Evolutionary conservation across 2,329 filamentous ascomycete species (phyloP).

Genomic region (Ophiostoma sp.): DNA sequence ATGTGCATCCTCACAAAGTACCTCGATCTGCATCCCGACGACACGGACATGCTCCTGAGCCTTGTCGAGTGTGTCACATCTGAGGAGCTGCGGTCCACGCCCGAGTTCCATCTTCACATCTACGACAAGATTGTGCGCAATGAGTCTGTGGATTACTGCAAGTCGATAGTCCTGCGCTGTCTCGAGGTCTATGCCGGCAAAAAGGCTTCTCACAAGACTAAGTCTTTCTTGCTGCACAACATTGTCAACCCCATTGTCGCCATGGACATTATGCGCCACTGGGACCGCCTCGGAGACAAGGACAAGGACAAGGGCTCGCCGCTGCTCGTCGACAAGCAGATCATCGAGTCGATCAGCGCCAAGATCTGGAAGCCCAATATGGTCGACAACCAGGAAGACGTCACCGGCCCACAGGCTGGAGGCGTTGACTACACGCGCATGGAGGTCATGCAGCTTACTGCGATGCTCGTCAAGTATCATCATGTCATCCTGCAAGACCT

Average conservation of each 20-base stretch:
- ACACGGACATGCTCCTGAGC: slow-evolving; percentile 77
- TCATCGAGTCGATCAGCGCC: slow-evolving; percentile 85
- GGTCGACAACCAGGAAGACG: slow-evolving; percentile 74
- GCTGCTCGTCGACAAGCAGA: slow-evolving; percentile 71
- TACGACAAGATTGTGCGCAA: slow-evolving; percentile 79
- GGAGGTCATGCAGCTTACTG: slow-evolving; percentile 91
- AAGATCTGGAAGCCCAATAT: slow-evolving; percentile 92
- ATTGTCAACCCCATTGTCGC: slow-evolving; percentile 94
- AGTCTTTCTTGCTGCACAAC: slow-evolving; percentile 86
- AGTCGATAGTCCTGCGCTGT: slow-evolving; percentile 73
- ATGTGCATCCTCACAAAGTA: slow-evolving; percentile 81
- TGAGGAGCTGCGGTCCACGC: slow-evolving; percentile 72
- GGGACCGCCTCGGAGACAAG: slow-evolving; percentile 53
- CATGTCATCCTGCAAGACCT: slow-evolving; percentile 81
- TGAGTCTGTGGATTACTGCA: slow-evolving; percentile 81
- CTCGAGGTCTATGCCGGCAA: slow-evolving; percentile 81
- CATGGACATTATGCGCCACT: slow-evolving; percentile 88
- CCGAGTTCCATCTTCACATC: slow-evolving; percentile 73
- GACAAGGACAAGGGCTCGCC: slow-evolving; percentile 47
- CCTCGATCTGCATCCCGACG: slow-evolving; percentile 65
- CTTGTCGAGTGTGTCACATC: slow-evolving; percentile 78
- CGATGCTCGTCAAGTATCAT: slow-evolving; percentile 93
- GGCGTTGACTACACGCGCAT: slow-evolving; percentile 94
- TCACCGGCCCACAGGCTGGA: slow-evolving; percentile 62
- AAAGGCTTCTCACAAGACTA: slow-evolving; percentile 76